Conservation (phyloP, 2,329 filamentous ascomycete species). For the Zopfia rhizophila region DNA sequence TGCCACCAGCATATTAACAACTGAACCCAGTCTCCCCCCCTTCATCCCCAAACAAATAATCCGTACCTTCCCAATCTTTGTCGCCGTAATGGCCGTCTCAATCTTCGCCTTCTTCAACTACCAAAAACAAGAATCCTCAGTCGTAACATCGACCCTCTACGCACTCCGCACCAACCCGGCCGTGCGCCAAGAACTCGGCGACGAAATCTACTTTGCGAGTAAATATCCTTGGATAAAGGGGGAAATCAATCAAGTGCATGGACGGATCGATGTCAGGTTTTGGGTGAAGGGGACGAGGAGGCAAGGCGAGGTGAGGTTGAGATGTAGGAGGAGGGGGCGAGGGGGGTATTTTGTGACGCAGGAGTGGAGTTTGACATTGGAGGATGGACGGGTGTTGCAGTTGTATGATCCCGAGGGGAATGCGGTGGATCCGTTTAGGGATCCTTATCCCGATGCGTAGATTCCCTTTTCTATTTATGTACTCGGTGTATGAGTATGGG, state of each 20-base stretch:
- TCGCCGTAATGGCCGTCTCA: constrained; percentile 73
- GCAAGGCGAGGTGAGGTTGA: constrained; percentile 81
- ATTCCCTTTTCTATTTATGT: no score
- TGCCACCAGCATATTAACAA: not conserved
- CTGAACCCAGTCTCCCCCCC: constrained; percentile 44
- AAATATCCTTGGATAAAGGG: constrained; percentile 61
- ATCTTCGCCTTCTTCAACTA: constrained; percentile 98
- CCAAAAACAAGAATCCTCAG: constrained; percentile 90
- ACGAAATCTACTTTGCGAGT: constrained; percentile 66
- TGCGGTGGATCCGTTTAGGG: constrained; percentile 70
- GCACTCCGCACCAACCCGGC: constrained; percentile 81
- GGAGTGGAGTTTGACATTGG: constrained; percentile 85
- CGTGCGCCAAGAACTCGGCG: constrained; percentile 82
- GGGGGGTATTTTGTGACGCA: constrained; percentile 83
- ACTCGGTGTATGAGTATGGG: no score
- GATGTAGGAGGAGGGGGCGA: constrained; percentile 74
- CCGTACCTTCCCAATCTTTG: constrained; percentile 83
- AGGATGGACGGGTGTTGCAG: constrained; percentile 75
- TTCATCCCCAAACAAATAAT: constrained; percentile 44
- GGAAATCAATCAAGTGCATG: constrained; percentile 93
- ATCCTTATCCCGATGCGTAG: no score
- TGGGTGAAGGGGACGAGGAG: constrained; percentile 81
- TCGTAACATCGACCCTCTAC: constrained; percentile 86
- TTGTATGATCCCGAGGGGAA: constrained; percentile 72
- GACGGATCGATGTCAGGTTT: constrained; percentile 87